Evolutionary conservation across 192 early-diverging fungal species (phyloP), one percentile per base, ranked within the genome.

Genomic region (Coemansia aciculifera): DNA sequence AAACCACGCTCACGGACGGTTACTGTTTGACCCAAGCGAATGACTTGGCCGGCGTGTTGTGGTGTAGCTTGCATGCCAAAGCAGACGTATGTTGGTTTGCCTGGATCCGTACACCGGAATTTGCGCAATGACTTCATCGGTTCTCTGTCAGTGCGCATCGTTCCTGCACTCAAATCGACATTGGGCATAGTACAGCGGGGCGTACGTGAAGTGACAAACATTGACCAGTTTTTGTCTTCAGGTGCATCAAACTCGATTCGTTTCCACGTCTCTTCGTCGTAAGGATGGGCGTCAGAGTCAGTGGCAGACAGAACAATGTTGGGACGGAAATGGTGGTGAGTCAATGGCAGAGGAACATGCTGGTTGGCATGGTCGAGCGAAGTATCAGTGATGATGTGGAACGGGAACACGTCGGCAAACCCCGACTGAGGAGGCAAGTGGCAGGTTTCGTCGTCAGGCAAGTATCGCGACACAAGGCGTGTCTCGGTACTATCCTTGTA

Each of bases 391-490:
- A 86, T 66, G 54, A 91, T 62, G 43, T 94, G 83, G 71, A 95
- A 85, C 5, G 93, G 93, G 68, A 74, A 92, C 31, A 84, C 87
- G 65, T 95, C 93, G 9, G 93, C 86, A 74, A 93, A 92, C 6
- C 87, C 91, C 6, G 91, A 88, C 85, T 94, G 79, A 23, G 72
- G 75, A 1, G 62, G 67, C 51, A 36, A 36, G 2, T 27, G 21
- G 57, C 75, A 82, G 21, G 43, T 23, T 11, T 56, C 66, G 3
- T 59, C 51, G 2, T n/a, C 17, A 0, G 75, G 74, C 44, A 68
- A 38, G 49, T 82, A 78, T 56, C 79, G 71, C 12, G 75, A 73
- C 21, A 82, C 72, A 19, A 72, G 68, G 5, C 79, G 71, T 34
- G 40, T 54, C 37, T 17, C 24, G 0, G 29, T 39, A 0, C 68